Evolutionary conservation across 805 yeast genomes (phyloP).

Genomic region (Hanseniaspora singularis): DNA sequence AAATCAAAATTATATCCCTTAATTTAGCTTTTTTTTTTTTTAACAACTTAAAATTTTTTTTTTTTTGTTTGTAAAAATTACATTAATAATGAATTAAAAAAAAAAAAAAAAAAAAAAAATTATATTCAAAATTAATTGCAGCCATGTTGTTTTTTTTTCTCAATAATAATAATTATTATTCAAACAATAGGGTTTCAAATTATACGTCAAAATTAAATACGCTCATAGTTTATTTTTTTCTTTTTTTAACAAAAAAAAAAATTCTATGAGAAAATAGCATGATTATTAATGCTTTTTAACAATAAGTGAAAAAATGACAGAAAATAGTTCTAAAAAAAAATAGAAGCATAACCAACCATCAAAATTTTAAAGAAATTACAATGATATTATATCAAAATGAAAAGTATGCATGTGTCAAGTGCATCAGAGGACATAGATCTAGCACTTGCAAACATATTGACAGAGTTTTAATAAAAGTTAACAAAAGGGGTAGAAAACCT

Average conservation of each 20-base stretch:
- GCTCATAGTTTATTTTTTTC: no score
- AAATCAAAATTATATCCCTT: no score
- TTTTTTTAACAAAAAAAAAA: no score
- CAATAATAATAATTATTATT: no score
- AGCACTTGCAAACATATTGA: constrained; percentile 71
- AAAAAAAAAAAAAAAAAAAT: background rate
- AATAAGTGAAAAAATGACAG: background rate
- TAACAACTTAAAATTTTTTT: background rate
- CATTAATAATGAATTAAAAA: background rate
- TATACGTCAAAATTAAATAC: no score
- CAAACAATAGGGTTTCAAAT: no score
- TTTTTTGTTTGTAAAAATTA: no score
- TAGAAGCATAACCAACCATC: background rate
- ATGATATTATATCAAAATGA: constrained; percentile 74
- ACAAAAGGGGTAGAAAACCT: constrained; percentile 81
- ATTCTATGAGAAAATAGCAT: no score
- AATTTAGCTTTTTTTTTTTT: no score
- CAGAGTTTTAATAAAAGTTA: constrained; percentile 71
- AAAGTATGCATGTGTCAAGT: constrained; percentile 72
- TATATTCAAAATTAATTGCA: no score
- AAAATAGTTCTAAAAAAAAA: background rate
- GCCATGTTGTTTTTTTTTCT: no score
- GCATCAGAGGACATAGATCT: constrained; percentile 88
- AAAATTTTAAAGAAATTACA: background rate
- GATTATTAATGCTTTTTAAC: no score